Evolutionary conservation across 805 yeast species (phyloP).

Genomic region (Saccharomycopsis fermentans): DNA sequence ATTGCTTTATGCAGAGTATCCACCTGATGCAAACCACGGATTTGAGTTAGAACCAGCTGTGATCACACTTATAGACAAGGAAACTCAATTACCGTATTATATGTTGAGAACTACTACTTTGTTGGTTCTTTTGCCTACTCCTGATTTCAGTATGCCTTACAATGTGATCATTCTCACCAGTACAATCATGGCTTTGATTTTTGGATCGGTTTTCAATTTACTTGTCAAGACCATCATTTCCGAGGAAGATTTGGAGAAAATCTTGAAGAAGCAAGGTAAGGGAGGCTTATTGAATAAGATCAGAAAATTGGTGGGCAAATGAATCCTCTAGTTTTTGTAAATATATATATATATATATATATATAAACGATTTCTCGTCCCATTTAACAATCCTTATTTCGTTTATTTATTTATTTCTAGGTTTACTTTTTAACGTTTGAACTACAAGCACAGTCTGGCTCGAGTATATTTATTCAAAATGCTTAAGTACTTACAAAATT

Average conservation of each 20-base stretch:
- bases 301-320: background rate
- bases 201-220: conserved; percentile 77
- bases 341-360: too few relatives aligned
- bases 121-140: conserved; percentile 81
- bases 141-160: conserved; percentile 98
- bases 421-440: too few relatives aligned
- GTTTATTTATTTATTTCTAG: too few relatives aligned
- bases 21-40: conserved; percentile 99
- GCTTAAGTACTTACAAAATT: too few relatives aligned
- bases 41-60: conserved; percentile 91
- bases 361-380: too few relatives aligned
- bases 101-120: conserved; percentile 77
- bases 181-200: conserved; percentile 84
- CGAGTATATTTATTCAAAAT: too few relatives aligned
- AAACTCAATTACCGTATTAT: conserved; percentile 25
- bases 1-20: conserved; percentile 79
- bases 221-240: conserved; percentile 65
- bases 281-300: background rate
- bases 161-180: conserved; percentile 91
- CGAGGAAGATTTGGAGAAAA: conserved; percentile 42
- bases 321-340: too few relatives aligned
- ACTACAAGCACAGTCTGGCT: too few relatives aligned
- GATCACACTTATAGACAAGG: conserved; percentile 38
- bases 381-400: too few relatives aligned
- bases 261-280: background rate